Conservation (phyloP, 140 eudicot genomes). For the Oenanthe javanica region DNA sequence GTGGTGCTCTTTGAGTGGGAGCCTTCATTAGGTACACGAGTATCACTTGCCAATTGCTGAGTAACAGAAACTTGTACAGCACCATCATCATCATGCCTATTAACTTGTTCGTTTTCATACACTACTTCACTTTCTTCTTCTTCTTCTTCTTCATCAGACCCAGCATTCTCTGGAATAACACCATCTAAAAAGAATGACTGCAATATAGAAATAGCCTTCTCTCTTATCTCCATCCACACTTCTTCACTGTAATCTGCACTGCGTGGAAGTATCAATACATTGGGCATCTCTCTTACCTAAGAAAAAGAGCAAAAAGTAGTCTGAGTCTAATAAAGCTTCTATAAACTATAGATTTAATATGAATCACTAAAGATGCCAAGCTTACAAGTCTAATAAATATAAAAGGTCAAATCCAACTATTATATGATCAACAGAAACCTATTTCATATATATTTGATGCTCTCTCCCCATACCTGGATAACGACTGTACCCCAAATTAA, state of each 20-base stretch:
- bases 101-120: conserved; percentile 35
- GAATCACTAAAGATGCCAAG: neutral
- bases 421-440: neutral
- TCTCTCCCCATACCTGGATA: conserved; percentile 1
- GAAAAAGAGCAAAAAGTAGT: conserved; percentile 16
- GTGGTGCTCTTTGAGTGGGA: conserved; percentile 32
- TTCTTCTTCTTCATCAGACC: conserved; percentile 81
- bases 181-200: conserved; percentile 72
- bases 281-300: conserved; percentile 99
- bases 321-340: conserved; percentile 3
- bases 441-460: neutral
- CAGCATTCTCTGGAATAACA: conserved; percentile 53
- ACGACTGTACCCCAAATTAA: neutral
- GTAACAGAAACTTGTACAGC: conserved; percentile 39
- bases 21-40: conserved; percentile 36
- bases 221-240: conserved; percentile 98
- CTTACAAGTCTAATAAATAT: neutral
- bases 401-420: neutral
- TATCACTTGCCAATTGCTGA: conserved; percentile 38
- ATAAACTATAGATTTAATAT: neutral
- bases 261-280: conserved; percentile 92
- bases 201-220: conserved; percentile 72
- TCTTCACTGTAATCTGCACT: conserved; percentile 99
- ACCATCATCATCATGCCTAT: conserved; percentile 32
- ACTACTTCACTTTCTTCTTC: conserved; percentile 66